Conservation (phyloP, 371 early-diverging fungal species). For the Mucor lusitanicus region DNA sequence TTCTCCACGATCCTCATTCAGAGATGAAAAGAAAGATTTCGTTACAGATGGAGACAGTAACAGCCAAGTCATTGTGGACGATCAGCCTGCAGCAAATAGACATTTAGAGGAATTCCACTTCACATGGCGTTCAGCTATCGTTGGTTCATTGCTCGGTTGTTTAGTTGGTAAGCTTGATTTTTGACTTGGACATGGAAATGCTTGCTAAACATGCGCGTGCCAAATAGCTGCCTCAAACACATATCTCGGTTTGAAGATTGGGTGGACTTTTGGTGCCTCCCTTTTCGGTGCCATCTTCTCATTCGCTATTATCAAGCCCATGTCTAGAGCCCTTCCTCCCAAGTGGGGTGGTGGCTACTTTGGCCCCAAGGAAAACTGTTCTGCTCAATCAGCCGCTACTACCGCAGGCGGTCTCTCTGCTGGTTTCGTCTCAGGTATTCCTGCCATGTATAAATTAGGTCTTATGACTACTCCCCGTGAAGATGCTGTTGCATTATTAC, state of each 20-base stretch:
- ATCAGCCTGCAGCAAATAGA: constrained; percentile 7
- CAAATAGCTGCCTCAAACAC: constrained; percentile 70
- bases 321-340: constrained; percentile 51
- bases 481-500: constrained; percentile 53
- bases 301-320: constrained; percentile 67
- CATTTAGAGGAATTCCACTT: constrained; percentile 43
- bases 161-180: constrained; percentile 45
- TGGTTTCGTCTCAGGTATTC: constrained; percentile 71
- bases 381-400: constrained; percentile 72
- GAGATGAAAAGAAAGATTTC: constrained; percentile 12
- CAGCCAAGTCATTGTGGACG: constrained; percentile 22
- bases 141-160: constrained; percentile 70
- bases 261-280: constrained; percentile 75
- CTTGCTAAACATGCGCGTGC: background rate
- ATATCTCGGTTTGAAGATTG: constrained; percentile 73
- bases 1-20: constrained; percentile 4
- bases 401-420: constrained; percentile 71
- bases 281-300: constrained; percentile 73
- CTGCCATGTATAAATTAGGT: constrained; percentile 72
- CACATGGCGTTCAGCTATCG: constrained; percentile 63
- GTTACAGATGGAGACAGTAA: constrained; percentile 1
- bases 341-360: constrained; percentile 64
- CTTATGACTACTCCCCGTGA: constrained; percentile 51
- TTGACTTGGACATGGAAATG: too few species aligned
- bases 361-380: constrained; percentile 71